These are phyloP conservation scores for Beauveria caledonica DNA, from an alignment of 2,329 filamentous ascomycete genomes.

Conservation along the genomic window DNA sequence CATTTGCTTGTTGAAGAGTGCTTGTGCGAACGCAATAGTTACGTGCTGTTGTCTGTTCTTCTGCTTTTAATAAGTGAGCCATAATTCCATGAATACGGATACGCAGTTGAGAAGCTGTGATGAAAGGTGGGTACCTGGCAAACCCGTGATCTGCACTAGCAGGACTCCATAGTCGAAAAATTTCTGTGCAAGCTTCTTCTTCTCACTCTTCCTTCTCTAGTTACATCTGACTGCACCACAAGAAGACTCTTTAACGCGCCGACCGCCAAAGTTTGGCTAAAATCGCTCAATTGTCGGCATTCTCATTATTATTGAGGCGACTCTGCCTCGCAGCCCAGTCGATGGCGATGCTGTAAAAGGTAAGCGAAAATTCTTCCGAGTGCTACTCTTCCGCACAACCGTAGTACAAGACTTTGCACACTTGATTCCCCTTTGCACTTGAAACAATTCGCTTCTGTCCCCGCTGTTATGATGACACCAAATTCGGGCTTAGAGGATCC, in stretches of 20 bases:
- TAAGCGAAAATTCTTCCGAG: constrained; percentile 1
- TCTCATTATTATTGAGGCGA: background rate
- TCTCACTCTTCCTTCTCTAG: background rate
- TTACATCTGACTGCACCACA: background rate
- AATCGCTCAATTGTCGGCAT: background rate
- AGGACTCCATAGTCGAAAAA: constrained; percentile 4
- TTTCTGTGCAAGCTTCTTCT: background rate
- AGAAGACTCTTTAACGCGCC: background rate
- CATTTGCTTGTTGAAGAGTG: no score
- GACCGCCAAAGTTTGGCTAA: background rate
- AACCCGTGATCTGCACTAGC: constrained; percentile 5
- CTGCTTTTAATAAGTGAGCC: no score
- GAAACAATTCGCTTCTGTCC: constrained; percentile 13
- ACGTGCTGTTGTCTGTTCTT: no score
- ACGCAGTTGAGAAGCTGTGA: background rate
- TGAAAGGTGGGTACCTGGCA: constrained; percentile 6
- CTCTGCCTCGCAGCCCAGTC: background rate
- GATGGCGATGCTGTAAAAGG: constrained; percentile 6
- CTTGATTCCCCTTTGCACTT: constrained; percentile 14
- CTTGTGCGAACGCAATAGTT: no score
- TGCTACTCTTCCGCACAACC: background rate
- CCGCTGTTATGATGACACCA: constrained; percentile 52
- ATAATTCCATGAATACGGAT: background rate
- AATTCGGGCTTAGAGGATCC: constrained; percentile 48
- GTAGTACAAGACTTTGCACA: constrained; percentile 1